Percentiles rank a stretch among this genome's conserved stretches.
These are phyloP conservation scores for Fusarium sublunatum DNA, from an alignment of 2,329 filamentous ascomycete genomes.

Conservation along the genomic window DNA sequence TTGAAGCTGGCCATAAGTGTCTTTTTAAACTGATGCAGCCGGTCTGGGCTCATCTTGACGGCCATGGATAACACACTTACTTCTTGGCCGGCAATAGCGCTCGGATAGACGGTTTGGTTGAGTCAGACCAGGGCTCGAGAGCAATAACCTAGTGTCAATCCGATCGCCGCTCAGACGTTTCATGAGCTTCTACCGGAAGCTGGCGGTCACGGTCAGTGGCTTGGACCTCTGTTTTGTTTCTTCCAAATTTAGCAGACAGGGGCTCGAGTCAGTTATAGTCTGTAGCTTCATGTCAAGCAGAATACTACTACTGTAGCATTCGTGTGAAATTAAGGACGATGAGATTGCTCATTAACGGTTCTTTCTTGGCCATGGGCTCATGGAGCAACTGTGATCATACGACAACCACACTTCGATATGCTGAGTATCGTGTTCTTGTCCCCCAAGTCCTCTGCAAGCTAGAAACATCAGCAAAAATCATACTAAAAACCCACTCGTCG, in stretches of 20 bases:
- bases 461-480: conserved; percentile 1
- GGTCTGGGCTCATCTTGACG: neutral
- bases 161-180: conserved; percentile 36
- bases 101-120: conserved; percentile 12
- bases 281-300: neutral
- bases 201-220: conserved; percentile 31
- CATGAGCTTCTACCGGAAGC: conserved; percentile 24
- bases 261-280: conserved; percentile 24
- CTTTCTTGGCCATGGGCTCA: neutral
- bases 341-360: conserved; percentile 19
- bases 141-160: conserved; percentile 30
- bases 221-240: conserved; percentile 29
- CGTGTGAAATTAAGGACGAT: conserved; percentile 4
- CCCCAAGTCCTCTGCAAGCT: conserved; percentile 1
- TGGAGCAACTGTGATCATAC: too few species aligned
- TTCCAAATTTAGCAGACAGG: conserved; percentile 29
- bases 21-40: conserved; percentile 26
- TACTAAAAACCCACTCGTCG: neutral
- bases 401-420: too few species aligned
- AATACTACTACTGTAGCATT: conserved; percentile 11
- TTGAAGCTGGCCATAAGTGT: conserved; percentile 17
- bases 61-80: conserved; percentile 3
- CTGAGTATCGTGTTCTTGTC: too few species aligned
- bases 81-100: neutral
- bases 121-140: conserved; percentile 16